A percentile compares a stretch with the other conserved stretches of the same genome.
Conservation (phyloP, 805 yeast genomes). For the Yamadazyma nakazawae region DNA sequence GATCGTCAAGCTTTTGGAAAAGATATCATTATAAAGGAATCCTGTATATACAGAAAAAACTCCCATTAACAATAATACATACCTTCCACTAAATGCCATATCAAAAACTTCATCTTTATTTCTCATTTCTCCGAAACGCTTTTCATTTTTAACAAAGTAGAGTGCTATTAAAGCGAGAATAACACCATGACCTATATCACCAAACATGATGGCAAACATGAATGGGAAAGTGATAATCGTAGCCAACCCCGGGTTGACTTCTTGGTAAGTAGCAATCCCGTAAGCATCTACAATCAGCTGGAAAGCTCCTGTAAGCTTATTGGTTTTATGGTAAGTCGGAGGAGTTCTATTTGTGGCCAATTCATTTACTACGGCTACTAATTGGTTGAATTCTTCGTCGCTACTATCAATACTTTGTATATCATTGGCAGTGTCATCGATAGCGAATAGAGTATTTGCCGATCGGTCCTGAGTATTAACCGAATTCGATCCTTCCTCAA, state of each 20-base stretch:
- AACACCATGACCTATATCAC: slow-evolving; percentile 79
- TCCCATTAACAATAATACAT: slow-evolving; percentile 69
- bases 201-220: slow-evolving; percentile 83
- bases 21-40: slow-evolving; percentile 66
- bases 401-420: slow-evolving; percentile 17
- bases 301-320: slow-evolving; percentile 66
- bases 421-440: slow-evolving; percentile 21
- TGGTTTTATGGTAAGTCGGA: slow-evolving; percentile 67
- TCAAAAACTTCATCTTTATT: slow-evolving; percentile 72
- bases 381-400: slow-evolving; percentile 18
- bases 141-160: slow-evolving; percentile 54
- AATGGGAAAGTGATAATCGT: slow-evolving; percentile 75
- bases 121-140: slow-evolving; percentile 45
- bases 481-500: background rate
- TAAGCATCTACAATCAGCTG: slow-evolving; percentile 75
- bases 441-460: slow-evolving; percentile 19
- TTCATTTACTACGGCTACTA: slow-evolving; percentile 51
- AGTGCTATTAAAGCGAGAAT: slow-evolving; percentile 56
- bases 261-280: slow-evolving; percentile 72
- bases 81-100: slow-evolving; percentile 73
- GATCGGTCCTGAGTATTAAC: background rate
- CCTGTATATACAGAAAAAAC: slow-evolving; percentile 72
- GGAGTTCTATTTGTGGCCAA: slow-evolving; percentile 64
- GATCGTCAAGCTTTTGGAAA: slow-evolving; percentile 66
- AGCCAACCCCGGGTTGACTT: slow-evolving; percentile 73